Evolutionary conservation across 108 stramenopile genomes (phyloP), one percentile per base, ranked within the genome.

Genomic region (Bacterosira constricta): DNA sequence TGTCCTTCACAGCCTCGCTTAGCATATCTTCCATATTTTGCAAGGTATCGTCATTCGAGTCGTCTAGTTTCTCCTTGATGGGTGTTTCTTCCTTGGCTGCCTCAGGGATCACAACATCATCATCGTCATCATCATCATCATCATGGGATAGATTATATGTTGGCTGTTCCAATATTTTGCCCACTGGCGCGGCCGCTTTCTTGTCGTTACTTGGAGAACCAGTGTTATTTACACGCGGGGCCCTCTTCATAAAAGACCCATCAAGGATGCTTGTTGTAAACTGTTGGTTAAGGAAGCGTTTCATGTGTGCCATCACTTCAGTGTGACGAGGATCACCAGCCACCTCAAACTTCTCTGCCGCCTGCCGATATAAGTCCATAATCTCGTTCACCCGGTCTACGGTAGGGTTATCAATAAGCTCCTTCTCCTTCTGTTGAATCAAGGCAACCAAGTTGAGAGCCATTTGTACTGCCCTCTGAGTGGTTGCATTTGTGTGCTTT

Each of bases 351-450:
- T 88, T 88, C 63, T 96, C 95, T 39, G 92, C 92, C 11, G 95
- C 91, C 58, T 93, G 92, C 38, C 95, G 79, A 69, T 93, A 96
- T 60, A 96, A 59, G 72, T 96, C 95, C 95, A 96, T 96, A 49
- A 96, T 96, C 58, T 90, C 89, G 61, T 90, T 93, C 21, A 96
- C 92, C 9, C 85, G 61, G 20, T 93, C 88, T 26, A 88, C 83
- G 46, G 75, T 81, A 11, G 95, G 90, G 34, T 89, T 76, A 23
- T 92, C 85, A 44, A 90, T 79, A 21, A 93, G 65, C 32, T 87
- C 84, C 44, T 82, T 70, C 61, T 96, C 95, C 78, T 90, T 93
- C 12, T 86, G 87, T 75, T 92, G 90, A 69, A 96, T 96, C 63
- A 88, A 82, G 59, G 85, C 86, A 3, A 96, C 92, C 81, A 96